Evolutionary conservation across 441 rosid species (phyloP), one percentile per base, ranked within the genome.

Genomic region (Hypseocharis bilobata): DNA sequence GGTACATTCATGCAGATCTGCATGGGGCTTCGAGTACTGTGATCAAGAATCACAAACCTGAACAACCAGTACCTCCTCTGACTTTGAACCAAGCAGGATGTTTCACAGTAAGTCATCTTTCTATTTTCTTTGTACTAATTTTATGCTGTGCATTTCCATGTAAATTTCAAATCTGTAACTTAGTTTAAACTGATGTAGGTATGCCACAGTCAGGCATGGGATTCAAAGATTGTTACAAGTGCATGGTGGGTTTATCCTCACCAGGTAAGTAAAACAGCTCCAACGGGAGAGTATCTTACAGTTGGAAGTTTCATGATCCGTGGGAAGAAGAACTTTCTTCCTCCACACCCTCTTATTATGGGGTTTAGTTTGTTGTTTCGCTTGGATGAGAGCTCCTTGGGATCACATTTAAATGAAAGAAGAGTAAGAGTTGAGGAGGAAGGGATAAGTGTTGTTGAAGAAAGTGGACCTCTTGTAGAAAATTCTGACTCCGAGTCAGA

Each of bases 211-310:
- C 89, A 87, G 74, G 99, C 97, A 51, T 93, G 99, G 99, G 91
- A 93, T 78, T 93, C 97, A 25, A 93, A 89, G 82, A 91, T 93
- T 65, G 89, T 93, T 63, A 91, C 99, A 61, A 91, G 99, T 67
- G 99, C 96, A 64, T 93, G 99, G 97, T 93, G 99, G 99, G 99
- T 93, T 55, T 84, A 87, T 76, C 97, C 96, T 76, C 87, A 84
- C 77, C 99, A 93, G 74, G 99, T 93, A 74, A 93, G 88, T 80
- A 93, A 93, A 86, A 91, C 96, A 72, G 99, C 99, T 70, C 99
- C 97, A 34, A 89, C 99, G 3, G 99, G 88, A 64, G 99, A 93
- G 78, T 93, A 93, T 77, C 99, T 93, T 45, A 93, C 97, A 0
- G 93, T 81, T 63, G 97, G 97, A 57, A 93, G 99, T 85, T 93